Base-by-base conservation (phyloP, 495 filamentous ascomycete genomes). In the Xylaria cubensis region DNA sequence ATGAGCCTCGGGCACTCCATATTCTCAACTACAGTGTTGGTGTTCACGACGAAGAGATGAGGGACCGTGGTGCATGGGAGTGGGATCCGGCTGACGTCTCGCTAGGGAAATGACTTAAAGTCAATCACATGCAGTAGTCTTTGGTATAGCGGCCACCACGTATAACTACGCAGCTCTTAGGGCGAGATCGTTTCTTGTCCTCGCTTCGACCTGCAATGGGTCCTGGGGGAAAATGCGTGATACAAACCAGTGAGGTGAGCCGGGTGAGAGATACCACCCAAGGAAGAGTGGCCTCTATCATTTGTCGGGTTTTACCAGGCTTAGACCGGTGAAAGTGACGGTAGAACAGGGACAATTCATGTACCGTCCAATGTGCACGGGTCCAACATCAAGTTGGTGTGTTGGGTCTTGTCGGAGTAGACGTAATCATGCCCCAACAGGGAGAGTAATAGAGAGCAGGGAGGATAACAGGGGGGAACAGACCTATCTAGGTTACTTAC, bases 21-120 rank as follows among this genome's bases (percentile, higher is more conserved):
- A 53, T 71, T 34, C 58, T 29, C 58, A 26, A 24, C 51, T 21
- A 51, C 2, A 12, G 0, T 42, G 1, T 51, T 36, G 39, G 26
- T 50, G 15, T 24, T 26, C 42, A 46, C 13, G 26, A 29, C 24
- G 34, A 55, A 53, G 1, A 6, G 19, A 24, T 4, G 4, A 5
- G 29, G 44, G 3, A 46, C 19, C 48, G 36, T 34, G 67, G 42
- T 70, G 68, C 34, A 64, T 32, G 55, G 58, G 46, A 55, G 68
- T 64, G 59, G 34, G 46, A 62, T 50, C 56, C 56, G 67, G 39
- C 55, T 70, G 56, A 70, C 58, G 12, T 42, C 29, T 56, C 17
- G 26, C 32, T 67, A 12, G 15, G 46, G n/a, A n/a, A 9, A 32
- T 36, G 58, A 61, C 44, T 36, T 39, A 41, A n/a, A 39, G 29